Percentiles rank a stretch among this genome's conserved stretches.
phyloP scores from a whole-genome alignment of 2,329 filamentous ascomycete species.

The Aspergillus melleus region DNA sequence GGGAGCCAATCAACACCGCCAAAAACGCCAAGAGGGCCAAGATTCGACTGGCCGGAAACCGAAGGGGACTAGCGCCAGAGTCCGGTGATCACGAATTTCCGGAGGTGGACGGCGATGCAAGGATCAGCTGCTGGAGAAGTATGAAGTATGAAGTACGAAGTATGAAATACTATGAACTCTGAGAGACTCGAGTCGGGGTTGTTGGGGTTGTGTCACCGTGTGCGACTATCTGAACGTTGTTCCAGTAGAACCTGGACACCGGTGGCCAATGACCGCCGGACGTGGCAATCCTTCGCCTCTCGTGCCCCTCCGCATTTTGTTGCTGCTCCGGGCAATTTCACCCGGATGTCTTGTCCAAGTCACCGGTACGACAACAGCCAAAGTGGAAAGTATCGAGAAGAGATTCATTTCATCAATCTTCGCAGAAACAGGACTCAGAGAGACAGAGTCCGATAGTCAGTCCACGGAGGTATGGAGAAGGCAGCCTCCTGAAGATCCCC shows the following conservation, averaged over 20 bases:
- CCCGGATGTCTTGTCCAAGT: not conserved
- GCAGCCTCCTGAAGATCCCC: not conserved
- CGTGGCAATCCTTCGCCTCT: not conserved
- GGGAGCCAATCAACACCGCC: not conserved
- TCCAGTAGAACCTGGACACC: too few species aligned
- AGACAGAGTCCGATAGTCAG: not conserved
- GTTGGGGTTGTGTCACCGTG: too few species aligned
- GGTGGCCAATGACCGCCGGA: not conserved
- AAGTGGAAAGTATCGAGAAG: too few species aligned
- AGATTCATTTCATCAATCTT: too few species aligned
- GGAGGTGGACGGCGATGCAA: not conserved
- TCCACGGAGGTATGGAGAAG: not conserved
- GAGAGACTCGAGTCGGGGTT: too few species aligned
- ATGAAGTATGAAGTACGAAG: not conserved
- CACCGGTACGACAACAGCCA: not conserved
- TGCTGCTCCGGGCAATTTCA: not conserved
- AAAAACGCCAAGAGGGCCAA: conserved; percentile 12
- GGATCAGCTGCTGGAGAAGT: not conserved
- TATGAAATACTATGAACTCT: not conserved
- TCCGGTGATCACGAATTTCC: not conserved
- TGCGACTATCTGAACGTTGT: too few species aligned
- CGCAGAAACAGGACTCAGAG: not conserved
- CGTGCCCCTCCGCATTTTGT: not conserved
- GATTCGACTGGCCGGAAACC: conserved; percentile 5
- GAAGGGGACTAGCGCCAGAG: conserved; percentile 7